phyloP scores from a whole-genome alignment of 192 early-diverging fungal species.

The Linderina pennispora region DNA sequence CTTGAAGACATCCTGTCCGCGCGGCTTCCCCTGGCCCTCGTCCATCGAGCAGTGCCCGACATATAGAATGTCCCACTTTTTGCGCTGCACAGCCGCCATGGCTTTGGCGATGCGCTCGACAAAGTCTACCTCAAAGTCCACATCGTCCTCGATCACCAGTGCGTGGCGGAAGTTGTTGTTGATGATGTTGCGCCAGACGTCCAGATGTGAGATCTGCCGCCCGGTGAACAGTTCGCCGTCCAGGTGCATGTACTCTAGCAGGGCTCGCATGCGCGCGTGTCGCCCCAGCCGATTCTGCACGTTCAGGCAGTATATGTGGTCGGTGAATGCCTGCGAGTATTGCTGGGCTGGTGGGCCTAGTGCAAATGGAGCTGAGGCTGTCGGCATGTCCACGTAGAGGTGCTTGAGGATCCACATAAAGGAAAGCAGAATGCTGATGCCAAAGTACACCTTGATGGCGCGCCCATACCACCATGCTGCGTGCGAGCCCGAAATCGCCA shows the following conservation, averaged over 20 bases:
- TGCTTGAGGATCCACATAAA: constrained; percentile 23
- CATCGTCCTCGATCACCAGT: constrained; percentile 44
- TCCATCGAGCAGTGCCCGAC: constrained; percentile 47
- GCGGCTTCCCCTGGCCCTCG: constrained; percentile 12
- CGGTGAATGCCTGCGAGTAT: constrained; percentile 22
- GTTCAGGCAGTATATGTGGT: constrained; percentile 44
- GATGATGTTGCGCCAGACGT: constrained; percentile 41
- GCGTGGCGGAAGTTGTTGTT: constrained; percentile 22
- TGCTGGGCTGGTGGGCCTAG: constrained; percentile 1
- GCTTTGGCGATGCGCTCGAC: constrained; percentile 10
- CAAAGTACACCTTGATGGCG: constrained; percentile 35
- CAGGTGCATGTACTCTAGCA: constrained; percentile 26
- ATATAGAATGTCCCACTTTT: constrained; percentile 41
- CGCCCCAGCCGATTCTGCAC: constrained; percentile 13
- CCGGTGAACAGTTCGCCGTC: constrained; percentile 21
- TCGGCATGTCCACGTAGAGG: constrained; percentile 1
- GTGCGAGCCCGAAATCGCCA: constrained; percentile 9
- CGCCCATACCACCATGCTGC: constrained; percentile 44
- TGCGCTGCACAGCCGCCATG: background rate
- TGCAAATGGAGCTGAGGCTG: background rate
- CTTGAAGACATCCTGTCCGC: constrained; percentile 1
- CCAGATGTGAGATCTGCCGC: constrained; percentile 17
- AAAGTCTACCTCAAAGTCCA: constrained; percentile 42
- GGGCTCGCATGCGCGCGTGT: constrained; percentile 25
- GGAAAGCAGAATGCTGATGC: constrained; percentile 25